Conservation (phyloP, 2,329 filamentous ascomycete species). For the Gaeumannomyces tritici region DNA sequence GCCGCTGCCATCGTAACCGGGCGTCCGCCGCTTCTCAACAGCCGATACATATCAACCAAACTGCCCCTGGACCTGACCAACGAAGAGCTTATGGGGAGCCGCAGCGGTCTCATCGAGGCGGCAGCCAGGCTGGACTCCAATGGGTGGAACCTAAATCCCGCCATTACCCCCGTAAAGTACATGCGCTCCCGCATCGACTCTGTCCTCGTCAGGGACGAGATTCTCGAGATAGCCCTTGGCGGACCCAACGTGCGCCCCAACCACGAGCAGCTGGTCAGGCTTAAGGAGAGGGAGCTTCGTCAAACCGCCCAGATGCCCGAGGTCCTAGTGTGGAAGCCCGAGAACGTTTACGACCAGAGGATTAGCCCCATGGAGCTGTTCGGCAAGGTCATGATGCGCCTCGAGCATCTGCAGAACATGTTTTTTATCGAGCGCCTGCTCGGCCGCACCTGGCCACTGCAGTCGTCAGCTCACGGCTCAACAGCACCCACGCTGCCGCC, state of each 20-base stretch:
- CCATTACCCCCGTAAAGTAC: conserved; percentile 34
- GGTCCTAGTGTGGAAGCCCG: conserved; percentile 26
- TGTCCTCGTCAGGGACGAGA: conserved; percentile 43
- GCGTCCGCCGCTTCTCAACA: conserved; percentile 39
- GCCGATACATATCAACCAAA: conserved; percentile 42
- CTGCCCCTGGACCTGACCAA: conserved; percentile 45
- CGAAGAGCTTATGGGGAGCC: conserved; percentile 30
- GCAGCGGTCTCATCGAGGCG: conserved; percentile 28
- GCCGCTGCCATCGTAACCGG: conserved; percentile 40
- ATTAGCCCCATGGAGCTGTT: conserved; percentile 24
- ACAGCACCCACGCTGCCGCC: background rate
- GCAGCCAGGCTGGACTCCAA: conserved; percentile 31
- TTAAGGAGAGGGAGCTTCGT: conserved; percentile 25
- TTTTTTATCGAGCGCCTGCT: conserved; percentile 50
- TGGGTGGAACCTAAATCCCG: conserved; percentile 38
- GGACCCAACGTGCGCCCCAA: conserved; percentile 16
- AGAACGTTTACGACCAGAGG: conserved; percentile 24
- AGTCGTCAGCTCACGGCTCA: background rate
- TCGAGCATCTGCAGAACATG: conserved; percentile 45
- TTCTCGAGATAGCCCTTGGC: conserved; percentile 46
- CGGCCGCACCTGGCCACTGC: conserved; percentile 20
- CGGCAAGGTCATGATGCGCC: conserved; percentile 32
- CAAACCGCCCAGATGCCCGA: conserved; percentile 22
- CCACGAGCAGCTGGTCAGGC: background rate
- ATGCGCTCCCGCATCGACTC: conserved; percentile 35